These are phyloP conservation scores for Hymenoscyphus salicellus DNA, from an alignment of 2,329 filamentous ascomycete species.

Conservation along the genomic window DNA sequence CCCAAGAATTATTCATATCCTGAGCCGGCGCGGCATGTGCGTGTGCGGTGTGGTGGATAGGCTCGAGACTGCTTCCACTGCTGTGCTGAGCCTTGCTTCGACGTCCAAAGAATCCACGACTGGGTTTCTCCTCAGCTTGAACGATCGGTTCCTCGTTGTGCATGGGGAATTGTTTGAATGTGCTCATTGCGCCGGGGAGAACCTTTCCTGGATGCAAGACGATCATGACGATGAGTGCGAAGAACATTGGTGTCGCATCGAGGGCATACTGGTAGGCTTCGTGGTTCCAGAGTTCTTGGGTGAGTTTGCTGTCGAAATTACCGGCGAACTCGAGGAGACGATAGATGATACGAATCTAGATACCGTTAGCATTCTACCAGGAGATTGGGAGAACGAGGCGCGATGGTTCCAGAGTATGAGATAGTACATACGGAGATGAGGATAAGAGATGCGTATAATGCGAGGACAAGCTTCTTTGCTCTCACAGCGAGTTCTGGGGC, in stretches of 20 bases:
- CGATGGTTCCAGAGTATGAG: background rate
- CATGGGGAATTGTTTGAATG: slow-evolving; percentile 5
- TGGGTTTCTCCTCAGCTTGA: background rate
- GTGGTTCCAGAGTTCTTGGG: slow-evolving; percentile 49
- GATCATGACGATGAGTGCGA: slow-evolving; percentile 45
- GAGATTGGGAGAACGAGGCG: background rate
- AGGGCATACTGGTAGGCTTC: slow-evolving; percentile 51
- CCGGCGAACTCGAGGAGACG: slow-evolving; percentile 55
- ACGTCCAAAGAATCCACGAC: background rate
- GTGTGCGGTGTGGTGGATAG: too few relatives aligned
- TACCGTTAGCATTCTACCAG: background rate
- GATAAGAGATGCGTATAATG: slow-evolving; percentile 6
- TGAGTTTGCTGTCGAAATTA: slow-evolving; percentile 37
- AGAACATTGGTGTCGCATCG: slow-evolving; percentile 55
- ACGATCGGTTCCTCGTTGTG: background rate
- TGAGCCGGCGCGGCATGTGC: background rate
- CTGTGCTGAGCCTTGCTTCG: background rate
- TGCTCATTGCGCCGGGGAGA: slow-evolving; percentile 40
- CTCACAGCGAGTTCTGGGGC: background rate
- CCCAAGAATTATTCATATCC: background rate
- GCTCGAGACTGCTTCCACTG: background rate
- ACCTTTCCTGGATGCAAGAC: slow-evolving; percentile 48
- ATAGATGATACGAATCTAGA: slow-evolving; percentile 53
- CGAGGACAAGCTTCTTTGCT: slow-evolving; percentile 11
- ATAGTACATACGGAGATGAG: slow-evolving; percentile 14